These are phyloP conservation scores for Wickerhamomyces tratensis DNA, from an alignment of 805 yeast species.

Conservation along the genomic window DNA sequence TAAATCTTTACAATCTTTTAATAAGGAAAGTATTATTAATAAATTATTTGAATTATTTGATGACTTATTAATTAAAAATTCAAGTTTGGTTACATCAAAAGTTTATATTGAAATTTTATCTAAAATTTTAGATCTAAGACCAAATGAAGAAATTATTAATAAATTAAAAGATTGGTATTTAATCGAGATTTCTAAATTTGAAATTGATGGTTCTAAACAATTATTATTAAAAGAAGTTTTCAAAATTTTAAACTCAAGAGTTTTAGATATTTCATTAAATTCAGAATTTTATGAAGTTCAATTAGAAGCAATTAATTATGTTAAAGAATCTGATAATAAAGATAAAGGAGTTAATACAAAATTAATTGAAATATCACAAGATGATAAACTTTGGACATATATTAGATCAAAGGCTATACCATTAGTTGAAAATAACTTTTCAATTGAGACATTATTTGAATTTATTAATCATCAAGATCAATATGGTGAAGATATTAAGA, in stretches of 20 bases:
- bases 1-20: conserved; percentile 19
- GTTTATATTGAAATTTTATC: conserved; percentile 20
- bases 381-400: conserved; percentile 27
- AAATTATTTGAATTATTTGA: conserved; percentile 3
- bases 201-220: conserved; percentile 41
- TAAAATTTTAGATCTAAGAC: conserved; percentile 1
- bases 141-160: conserved; percentile 5
- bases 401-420: conserved; percentile 30
- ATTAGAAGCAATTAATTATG: conserved; percentile 27
- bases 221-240: conserved; percentile 28
- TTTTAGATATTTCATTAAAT: conserved; percentile 25
- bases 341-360: not conserved
- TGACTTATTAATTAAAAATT: conserved; percentile 12
- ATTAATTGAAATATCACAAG: conserved; percentile 14
- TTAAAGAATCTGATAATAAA: conserved; percentile 6
- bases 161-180: conserved; percentile 28
- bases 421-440: conserved; percentile 10
- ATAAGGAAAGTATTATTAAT: conserved; percentile 3
- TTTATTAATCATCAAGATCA: conserved; percentile 19
- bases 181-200: conserved; percentile 14
- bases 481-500: conserved; percentile 35
- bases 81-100: conserved; percentile 24
- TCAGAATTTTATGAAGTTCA: conserved; percentile 38
- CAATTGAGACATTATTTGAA: conserved; percentile 19
- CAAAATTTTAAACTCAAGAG: conserved; percentile 19